Evolutionary conservation across 2,329 filamentous ascomycete genomes (phyloP), one percentile per base, ranked within the genome.

Genomic region (Mycosphaerelloides madeirae): DNA sequence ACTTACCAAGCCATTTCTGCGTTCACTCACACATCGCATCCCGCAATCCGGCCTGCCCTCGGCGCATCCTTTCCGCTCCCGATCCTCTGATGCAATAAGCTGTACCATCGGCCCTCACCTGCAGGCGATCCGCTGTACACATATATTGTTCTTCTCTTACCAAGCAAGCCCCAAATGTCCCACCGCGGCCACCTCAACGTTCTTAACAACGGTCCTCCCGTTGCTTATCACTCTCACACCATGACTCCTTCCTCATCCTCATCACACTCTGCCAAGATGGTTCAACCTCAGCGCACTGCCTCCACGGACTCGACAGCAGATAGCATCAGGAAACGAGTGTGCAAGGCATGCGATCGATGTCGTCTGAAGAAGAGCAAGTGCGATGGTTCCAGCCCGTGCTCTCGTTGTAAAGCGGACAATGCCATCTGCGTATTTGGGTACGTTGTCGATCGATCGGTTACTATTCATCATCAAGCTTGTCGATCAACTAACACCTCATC

Each of bases 361-460:
- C 72, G 80, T 37, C 56, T 82, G 46, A 83, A 83, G 66, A 83
- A 83, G 61, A 82, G 79, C 60, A 83, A 83, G 76, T 83, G 80
- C 64, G 79, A 83, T 59, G 80, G 80, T 52, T 70, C 75, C 29
- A 76, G 69, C 54, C 79, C 79, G 14, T 83, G 80, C 67, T 73
- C 73, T 54, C 69, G 80, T 48, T 83, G 80, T 65, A 77, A 77
- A 59, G 72, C 76, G 48, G 80, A 83, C 63, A 81, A 83, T 61
- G 75, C 77, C 31, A 79, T 81, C 49, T 83, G 80, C 55, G 75
- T 81, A 3, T 83, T 81, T 64, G 79, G 79, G 61, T 64, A 52
- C 39, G 56, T 42, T 37, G 20, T 39, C 29, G 11, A n/a, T 25
- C 29, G 22, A 29, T 20, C 41, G 11, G 12, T 38, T 6, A 13